Evolutionary conservation across 768 basidiomycete genomes (phyloP), one percentile per base, ranked within the genome.

Genomic region (Trametes cubensis): DNA sequence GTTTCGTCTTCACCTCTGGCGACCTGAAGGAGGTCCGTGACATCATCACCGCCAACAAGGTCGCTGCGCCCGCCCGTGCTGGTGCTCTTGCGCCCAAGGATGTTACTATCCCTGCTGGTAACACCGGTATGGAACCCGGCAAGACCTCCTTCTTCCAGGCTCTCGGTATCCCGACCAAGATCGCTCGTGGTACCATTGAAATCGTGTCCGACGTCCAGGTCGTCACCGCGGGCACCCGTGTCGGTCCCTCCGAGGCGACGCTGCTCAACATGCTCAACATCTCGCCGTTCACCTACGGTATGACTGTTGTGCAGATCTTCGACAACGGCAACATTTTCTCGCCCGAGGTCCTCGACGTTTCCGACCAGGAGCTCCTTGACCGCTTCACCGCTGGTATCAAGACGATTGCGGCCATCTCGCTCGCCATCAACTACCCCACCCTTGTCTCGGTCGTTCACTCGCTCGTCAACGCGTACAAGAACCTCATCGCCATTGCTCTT

Each of bases 61-160:
- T 99, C 66, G 93, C 94, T 56, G 97, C 97, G 53, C 97, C 97
- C 48, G 97, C 97, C 68, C 94, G 97, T 84, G 95, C 97, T 66
- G 96, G 95, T 84, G 96, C 96, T 39, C 85, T 87, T 70, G 95
- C 96, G 40, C 92, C 96, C 73, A 87, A 85, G 80, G 89, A 98
- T 71, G 96, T 98, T 72, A 80, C 79, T 63, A 91, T 99, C 69
- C 94, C 95, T 39, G 94, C 89, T 47, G 90, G 95, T 63, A 98
- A 98, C 88, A 99, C 97, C 58, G 95, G 95, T 78, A 99, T 99
- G 97, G 97, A 98, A 78, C 97, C 97, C 71, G 97, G 96, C 73
- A 99, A 99, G 85, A 99, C 97, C 64, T 97, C 97, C 71, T 99
- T 98, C 94, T 99, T 99, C 94, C 97, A 99, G 84, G 97, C 97